Evolutionary conservation across 352 stramenopile species (phyloP).

Genomic region (Pythium plurisporium): DNA sequence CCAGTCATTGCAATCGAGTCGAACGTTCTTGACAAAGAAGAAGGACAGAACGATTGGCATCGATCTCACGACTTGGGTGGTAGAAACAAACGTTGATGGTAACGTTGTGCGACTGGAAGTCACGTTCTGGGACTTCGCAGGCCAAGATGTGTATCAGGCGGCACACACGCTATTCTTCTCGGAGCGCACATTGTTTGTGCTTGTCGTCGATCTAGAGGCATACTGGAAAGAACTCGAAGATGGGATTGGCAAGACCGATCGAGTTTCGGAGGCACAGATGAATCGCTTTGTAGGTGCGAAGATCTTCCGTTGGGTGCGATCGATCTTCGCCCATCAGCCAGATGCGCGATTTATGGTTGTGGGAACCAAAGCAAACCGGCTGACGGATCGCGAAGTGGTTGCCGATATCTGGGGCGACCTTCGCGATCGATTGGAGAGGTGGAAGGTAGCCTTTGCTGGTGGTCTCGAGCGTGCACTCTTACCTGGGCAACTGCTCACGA

Average conservation of each 20-base stretch:
- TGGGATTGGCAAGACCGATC: background rate
- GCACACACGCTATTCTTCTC: constrained; percentile 5
- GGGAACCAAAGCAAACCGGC: constrained; percentile 6
- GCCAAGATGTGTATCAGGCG: background rate
- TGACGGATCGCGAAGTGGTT: background rate
- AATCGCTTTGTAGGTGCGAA: constrained; percentile 1
- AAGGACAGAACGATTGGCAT: background rate
- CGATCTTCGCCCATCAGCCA: constrained; percentile 8
- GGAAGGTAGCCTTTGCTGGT: no score
- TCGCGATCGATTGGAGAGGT: background rate
- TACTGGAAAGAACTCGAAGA: background rate
- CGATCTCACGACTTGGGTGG: background rate
- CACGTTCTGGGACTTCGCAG: constrained; percentile 3
- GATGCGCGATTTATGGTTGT: constrained; percentile 16
- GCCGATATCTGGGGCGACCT: constrained; percentile 11
- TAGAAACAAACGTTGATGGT: background rate
- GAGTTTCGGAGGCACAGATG: background rate
- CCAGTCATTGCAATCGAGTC: background rate
- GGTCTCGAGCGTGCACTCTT: no score
- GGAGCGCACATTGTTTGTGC: background rate
- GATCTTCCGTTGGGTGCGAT: constrained; percentile 14
- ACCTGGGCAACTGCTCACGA: no score
- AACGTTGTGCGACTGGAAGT: background rate
- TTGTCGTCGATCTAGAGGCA: background rate
- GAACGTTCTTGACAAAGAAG: background rate